Evolutionary conservation across 2,329 filamentous ascomycete species (phyloP).

Genomic region (Fusarium caatingaense): DNA sequence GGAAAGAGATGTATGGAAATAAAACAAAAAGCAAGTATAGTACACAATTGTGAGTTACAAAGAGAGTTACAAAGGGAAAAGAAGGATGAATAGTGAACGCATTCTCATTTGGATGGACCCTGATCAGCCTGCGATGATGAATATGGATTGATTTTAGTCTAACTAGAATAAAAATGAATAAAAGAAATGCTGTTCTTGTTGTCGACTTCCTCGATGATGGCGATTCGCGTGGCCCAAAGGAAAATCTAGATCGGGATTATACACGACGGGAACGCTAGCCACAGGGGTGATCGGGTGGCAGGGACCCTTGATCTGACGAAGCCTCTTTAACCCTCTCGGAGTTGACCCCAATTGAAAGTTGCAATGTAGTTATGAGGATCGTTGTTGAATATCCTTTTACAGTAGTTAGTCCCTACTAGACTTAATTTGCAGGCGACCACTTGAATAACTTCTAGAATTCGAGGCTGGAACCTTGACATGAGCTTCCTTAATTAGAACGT

Average conservation of each 20-base stretch:
- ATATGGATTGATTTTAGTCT: too few species aligned
- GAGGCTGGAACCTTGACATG: constrained; percentile 1
- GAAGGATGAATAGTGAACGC: too few species aligned
- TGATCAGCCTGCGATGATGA: too few species aligned
- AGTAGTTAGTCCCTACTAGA: not conserved
- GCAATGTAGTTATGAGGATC: not conserved
- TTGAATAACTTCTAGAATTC: constrained; percentile 3
- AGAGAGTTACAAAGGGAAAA: too few species aligned
- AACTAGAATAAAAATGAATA: not conserved
- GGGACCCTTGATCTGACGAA: not conserved
- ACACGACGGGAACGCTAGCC: too few species aligned
- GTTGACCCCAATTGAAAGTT: not conserved
- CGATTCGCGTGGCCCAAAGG: too few species aligned
- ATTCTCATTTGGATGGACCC: too few species aligned
- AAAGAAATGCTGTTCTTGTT: not conserved
- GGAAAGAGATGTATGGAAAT: not conserved
- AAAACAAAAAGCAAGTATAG: not conserved
- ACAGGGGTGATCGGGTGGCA: not conserved
- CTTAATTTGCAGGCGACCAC: not conserved
- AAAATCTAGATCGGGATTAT: too few species aligned
- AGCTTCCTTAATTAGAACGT: constrained; percentile 6
- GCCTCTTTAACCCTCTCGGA: not conserved
- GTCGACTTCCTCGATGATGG: too few species aligned
- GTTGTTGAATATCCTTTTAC: not conserved
- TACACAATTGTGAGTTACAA: not conserved